Percentiles rank a stretch among this genome's conserved stretches.
Conservation (phyloP, 371 early-diverging fungal genomes). For the Conidiobolus coronatus region DNA sequence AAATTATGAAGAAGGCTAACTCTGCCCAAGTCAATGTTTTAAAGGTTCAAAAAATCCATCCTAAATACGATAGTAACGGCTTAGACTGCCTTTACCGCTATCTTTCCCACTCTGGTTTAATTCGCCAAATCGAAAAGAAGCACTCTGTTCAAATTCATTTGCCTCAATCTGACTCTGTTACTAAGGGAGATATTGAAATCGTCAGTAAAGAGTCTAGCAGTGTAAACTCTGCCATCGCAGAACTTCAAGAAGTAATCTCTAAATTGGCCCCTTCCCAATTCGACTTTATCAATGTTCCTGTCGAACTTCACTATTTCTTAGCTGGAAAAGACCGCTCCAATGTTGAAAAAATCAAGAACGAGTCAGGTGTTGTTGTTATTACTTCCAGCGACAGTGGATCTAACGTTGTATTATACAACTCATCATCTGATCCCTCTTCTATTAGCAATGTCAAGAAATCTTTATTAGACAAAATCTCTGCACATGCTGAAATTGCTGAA, state of each 20-base stretch:
- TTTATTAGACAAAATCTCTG: neutral
- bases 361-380: slow-evolving; percentile 35
- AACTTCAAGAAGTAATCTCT: slow-evolving; percentile 13
- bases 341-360: slow-evolving; percentile 30
- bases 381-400: slow-evolving; percentile 24
- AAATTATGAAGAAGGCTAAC: slow-evolving; percentile 59
- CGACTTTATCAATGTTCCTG: slow-evolving; percentile 43
- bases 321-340: slow-evolving; percentile 52
- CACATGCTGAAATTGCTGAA: neutral
- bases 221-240: slow-evolving; percentile 24
- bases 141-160: slow-evolving; percentile 29
- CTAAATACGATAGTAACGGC: slow-evolving; percentile 9
- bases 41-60: slow-evolving; percentile 23
- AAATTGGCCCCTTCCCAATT: slow-evolving; percentile 18
- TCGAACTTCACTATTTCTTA: slow-evolving; percentile 52
- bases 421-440: neutral
- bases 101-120: neutral
- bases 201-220: slow-evolving; percentile 27
- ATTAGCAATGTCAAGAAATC: neutral
- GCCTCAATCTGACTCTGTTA: slow-evolving; percentile 11
- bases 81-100: neutral
- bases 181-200: slow-evolving; percentile 23
- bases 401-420: slow-evolving; percentile 31
- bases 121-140: slow-evolving; percentile 30
- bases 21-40: slow-evolving; percentile 24